A percentile compares a stretch with the other conserved stretches of the same genome.
phyloP scores from a whole-genome alignment of 768 basidiomycete species.

The Psilocybe cyanescens region DNA sequence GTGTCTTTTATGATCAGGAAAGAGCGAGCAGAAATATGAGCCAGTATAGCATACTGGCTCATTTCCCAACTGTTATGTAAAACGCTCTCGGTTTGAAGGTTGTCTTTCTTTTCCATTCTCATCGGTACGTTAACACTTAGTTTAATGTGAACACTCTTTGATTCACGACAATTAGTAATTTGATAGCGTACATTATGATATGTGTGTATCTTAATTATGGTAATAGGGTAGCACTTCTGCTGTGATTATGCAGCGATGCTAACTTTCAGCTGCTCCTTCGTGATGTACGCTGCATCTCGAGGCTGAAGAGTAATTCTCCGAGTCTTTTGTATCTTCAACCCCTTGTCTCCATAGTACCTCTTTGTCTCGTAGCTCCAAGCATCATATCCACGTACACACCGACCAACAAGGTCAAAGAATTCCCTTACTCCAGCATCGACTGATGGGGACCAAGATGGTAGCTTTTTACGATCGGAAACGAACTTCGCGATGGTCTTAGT shows the following conservation, averaged over 20 bases:
- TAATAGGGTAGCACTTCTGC: no score
- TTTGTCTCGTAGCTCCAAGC: constrained; percentile 55
- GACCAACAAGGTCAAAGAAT: constrained; percentile 51
- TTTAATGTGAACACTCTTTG: no score
- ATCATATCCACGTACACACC: constrained; percentile 55
- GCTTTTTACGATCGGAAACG: constrained; percentile 37
- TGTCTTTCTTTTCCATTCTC: no score
- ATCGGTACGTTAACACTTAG: no score
- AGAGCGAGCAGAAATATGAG: no score
- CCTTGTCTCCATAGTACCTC: constrained; percentile 43
- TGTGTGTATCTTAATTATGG: no score
- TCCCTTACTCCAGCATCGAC: constrained; percentile 35
- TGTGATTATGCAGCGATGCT: not conserved
- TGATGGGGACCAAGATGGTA: constrained; percentile 42
- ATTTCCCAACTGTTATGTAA: no score
- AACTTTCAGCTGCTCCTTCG: constrained; percentile 18
- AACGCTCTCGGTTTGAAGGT: no score
- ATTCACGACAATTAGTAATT: no score
- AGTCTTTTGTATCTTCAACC: constrained; percentile 17
- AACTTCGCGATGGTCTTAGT: constrained; percentile 39
- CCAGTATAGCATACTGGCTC: no score
- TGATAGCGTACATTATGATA: no score
- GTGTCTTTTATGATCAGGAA: no score
- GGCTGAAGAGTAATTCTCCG: constrained; percentile 19
- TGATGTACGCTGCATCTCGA: constrained; percentile 19